Conservation (phyloP, 805 yeast species). For the Cyberlindnera subsufficiens region DNA sequence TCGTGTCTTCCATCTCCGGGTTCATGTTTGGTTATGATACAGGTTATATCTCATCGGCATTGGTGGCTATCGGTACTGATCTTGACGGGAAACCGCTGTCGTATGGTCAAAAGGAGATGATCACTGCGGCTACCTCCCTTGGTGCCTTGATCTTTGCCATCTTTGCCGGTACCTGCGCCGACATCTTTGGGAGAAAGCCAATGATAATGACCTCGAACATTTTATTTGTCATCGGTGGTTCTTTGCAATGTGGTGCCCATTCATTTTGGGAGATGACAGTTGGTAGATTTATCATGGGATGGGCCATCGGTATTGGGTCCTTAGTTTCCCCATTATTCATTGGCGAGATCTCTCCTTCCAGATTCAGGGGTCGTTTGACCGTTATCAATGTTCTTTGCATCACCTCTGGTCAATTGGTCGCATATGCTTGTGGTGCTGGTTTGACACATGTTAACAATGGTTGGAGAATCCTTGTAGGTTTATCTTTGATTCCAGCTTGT, state of each 20-base stretch:
- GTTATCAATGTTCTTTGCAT: slow-evolving; percentile 84
- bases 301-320: slow-evolving; percentile 95
- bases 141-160: slow-evolving; percentile 85
- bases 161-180: slow-evolving; percentile 78
- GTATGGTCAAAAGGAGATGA: slow-evolving; percentile 78
- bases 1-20: slow-evolving; percentile 85
- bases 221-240: slow-evolving; percentile 79
- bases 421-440: slow-evolving; percentile 92
- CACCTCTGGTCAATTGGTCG: slow-evolving; percentile 93
- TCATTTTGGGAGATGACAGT: slow-evolving; percentile 86
- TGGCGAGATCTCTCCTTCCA: slow-evolving; percentile 86
- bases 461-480: slow-evolving; percentile 90
- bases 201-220: slow-evolving; percentile 79
- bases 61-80: slow-evolving; percentile 79
- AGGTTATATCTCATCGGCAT: slow-evolving; percentile 91
- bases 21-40: slow-evolving; percentile 98
- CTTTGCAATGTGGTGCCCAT: slow-evolving; percentile 74
- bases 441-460: slow-evolving; percentile 68
- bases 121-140: slow-evolving; percentile 90
- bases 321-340: slow-evolving; percentile 91
- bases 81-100: slow-evolving; percentile 55
- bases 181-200: slow-evolving; percentile 77
- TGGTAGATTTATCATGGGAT: slow-evolving; percentile 91
- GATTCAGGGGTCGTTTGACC: slow-evolving; percentile 86
- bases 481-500: slow-evolving; percentile 83